phyloP scores from a whole-genome alignment of 2,329 filamentous ascomycete genomes.

The Colletotrichum ledebouriae region DNA sequence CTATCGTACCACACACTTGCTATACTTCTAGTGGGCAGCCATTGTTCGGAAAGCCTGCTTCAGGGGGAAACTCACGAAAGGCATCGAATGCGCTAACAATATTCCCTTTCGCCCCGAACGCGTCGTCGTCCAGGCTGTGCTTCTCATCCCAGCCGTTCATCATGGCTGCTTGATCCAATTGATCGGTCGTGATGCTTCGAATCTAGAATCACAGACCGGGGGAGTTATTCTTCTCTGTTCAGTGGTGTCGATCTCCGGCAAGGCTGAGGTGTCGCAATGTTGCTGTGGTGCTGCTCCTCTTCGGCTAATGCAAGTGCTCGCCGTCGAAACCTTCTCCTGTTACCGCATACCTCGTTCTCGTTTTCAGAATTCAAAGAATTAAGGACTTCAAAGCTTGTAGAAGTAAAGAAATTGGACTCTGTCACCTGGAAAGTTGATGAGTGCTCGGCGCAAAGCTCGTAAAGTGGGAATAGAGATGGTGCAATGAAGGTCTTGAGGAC shows the following conservation, averaged over 20 bases:
- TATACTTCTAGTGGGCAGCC: not conserved
- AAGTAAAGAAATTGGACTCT: not conserved
- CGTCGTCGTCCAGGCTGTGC: conserved; percentile 77
- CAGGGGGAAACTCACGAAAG: conserved; percentile 78
- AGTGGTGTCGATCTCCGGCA: not conserved
- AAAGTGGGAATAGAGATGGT: conserved; percentile 10
- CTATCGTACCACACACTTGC: not conserved
- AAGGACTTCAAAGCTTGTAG: conserved; percentile 2
- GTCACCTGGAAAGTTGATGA: conserved; percentile 32
- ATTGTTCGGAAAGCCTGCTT: not conserved
- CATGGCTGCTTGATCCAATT: conserved; percentile 18
- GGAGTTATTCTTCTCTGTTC: not conserved
- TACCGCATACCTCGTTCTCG: conserved; percentile 38
- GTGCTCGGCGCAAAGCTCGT: conserved; percentile 36
- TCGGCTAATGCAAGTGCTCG: conserved; percentile 41
- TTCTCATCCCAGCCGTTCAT: conserved; percentile 87
- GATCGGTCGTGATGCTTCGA: not conserved
- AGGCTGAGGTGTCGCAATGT: conserved; percentile 19
- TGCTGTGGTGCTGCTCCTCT: not conserved
- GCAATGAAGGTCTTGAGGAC: conserved; percentile 39
- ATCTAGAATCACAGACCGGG: not conserved
- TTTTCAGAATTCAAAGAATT: not conserved
- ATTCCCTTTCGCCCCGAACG: conserved; percentile 80
- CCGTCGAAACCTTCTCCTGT: conserved; percentile 18
- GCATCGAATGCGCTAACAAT: conserved; percentile 93